Evolutionary conservation across 352 stramenopile species (phyloP), one percentile per base, ranked within the genome.

Genomic region (Phytopythium aichiense): DNA sequence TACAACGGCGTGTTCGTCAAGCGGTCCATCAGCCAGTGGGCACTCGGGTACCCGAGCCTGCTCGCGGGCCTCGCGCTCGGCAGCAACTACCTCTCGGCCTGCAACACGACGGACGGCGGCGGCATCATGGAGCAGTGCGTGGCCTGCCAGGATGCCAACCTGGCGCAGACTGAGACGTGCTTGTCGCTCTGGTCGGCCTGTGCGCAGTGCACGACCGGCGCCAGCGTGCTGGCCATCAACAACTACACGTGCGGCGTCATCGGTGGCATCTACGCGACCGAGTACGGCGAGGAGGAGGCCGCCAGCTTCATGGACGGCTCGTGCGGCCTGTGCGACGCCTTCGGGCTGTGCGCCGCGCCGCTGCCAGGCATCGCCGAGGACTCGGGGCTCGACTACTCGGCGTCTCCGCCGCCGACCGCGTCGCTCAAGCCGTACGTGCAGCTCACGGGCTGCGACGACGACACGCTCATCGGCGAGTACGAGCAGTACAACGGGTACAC

Each of bases 1-100:
- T 87, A 84, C 66, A 87, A 87, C 46, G 77, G 77, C 7, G 65
- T 87, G 18, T 81, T 87, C 54, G 75, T 68, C 53, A 81, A 73
- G 64, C 77, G 74, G 30, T 71, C 65, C 8, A 64, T 81, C n/a
- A 68, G 64, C 37, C 73, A 84, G 53, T 84, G 71, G 74, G 75
- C 77, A 15, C 61, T 81, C 13, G 77, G 77, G 8, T 84, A 79
- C 67, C 75, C 73, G 45, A 84, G 72, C 66, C 48, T 87, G 45
- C 67, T 87, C 1, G 77, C 75, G 15, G 77, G 77, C 51, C 55
- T 87, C 15, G 75, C 62, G 20, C 62, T 87, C 18, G 77, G 77
- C 49, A 73, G 67, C 28, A 78, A 81, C 66, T 83, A 82, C 59
- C 49, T 81, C 8, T 71, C 64, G 8, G 42, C 71, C 48, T 86